phyloP scores from a whole-genome alignment of 352 stramenopile genomes.

The Phytophthora aleatoria region DNA sequence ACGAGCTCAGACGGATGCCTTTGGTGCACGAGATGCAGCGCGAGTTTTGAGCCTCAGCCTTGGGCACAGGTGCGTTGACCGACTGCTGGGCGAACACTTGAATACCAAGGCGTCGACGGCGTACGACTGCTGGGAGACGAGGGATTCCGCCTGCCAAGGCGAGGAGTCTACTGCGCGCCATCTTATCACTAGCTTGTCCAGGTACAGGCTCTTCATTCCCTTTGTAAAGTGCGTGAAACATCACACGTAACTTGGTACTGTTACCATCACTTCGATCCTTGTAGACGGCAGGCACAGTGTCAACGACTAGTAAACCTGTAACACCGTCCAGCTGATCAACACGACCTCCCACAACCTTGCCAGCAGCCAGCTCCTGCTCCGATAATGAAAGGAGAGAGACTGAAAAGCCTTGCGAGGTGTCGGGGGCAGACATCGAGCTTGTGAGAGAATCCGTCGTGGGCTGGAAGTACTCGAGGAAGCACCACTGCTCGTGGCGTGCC shows the following conservation, averaged over 20 bases:
- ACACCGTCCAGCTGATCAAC: constrained; percentile 51
- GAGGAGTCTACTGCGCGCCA: constrained; percentile 25
- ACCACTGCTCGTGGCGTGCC: constrained; percentile 52
- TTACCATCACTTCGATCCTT: constrained; percentile 16
- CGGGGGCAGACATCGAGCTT: constrained; percentile 3
- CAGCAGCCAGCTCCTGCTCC: constrained; percentile 34
- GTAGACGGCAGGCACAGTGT: constrained; percentile 30
- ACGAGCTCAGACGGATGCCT: constrained; percentile 33
- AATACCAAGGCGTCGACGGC: constrained; percentile 35
- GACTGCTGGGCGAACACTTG: constrained; percentile 39
- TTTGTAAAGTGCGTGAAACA: constrained; percentile 35
- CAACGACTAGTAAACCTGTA: constrained; percentile 38
- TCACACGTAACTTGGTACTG: constrained; percentile 32
- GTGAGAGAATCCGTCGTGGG: constrained; percentile 11
- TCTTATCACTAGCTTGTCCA: constrained; percentile 29
- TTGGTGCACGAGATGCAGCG: constrained; percentile 57
- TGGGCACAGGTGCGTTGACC: not conserved
- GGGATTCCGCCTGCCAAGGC: constrained; percentile 34
- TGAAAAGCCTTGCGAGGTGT: constrained; percentile 34
- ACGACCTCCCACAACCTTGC: constrained; percentile 35
- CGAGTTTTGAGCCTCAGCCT: constrained; percentile 32
- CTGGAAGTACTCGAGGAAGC: constrained; percentile 53
- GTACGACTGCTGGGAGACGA: constrained; percentile 40
- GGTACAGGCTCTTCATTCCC: not conserved
- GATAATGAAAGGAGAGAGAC: constrained; percentile 35